Base-by-base conservation (phyloP, 768 basidiomycete genomes). In the Russula abietina region DNA sequence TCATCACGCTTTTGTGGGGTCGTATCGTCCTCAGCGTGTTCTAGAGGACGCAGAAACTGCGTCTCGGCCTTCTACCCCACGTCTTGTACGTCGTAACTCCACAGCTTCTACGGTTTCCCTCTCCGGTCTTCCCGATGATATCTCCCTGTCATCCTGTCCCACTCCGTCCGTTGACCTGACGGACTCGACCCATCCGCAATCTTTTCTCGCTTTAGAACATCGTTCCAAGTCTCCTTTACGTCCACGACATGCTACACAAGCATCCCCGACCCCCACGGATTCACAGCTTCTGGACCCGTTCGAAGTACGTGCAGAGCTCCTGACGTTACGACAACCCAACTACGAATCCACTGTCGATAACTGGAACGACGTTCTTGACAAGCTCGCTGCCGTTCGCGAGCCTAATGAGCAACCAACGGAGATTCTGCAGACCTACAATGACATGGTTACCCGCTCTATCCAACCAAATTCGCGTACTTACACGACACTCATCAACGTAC, bases 361-460 rank as follows among this genome's bases (percentile, higher is more conserved):
- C 24, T 91, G 85, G 75, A 91, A 91, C 68, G 71, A 76, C 38
- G 85, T 85, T 6, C 73, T 93, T 24, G 70, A 77, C 1, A 84
- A 82, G 0, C 73, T 93, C 3, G 68, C 77, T 41, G 69, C 73
- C 36, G 75, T 79, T 55, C 79, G 86, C 67, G 49, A 59, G 19
- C 60, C 70, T 11, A 84, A 84, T 9, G 81, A 82, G 64, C 82
- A 84, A 7, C 77, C 91, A 33, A 73, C 78, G 0, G 70, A 79
- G 46, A 73, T 92, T 41, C 71, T 89, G 57, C 81, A 85, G 54
- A 79, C 85, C 2, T 95, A 94, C 75, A 82, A 90, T 65, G 77
- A 83, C 53, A 83, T 95, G 79, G 74, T 93, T 60, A 74, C 78
- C 30, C 78, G 75, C 33, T 80, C 82, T 19, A 71, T 93, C 4